Conservation (phyloP, 306 rosid genomes). For the Vigna angularis region DNA sequence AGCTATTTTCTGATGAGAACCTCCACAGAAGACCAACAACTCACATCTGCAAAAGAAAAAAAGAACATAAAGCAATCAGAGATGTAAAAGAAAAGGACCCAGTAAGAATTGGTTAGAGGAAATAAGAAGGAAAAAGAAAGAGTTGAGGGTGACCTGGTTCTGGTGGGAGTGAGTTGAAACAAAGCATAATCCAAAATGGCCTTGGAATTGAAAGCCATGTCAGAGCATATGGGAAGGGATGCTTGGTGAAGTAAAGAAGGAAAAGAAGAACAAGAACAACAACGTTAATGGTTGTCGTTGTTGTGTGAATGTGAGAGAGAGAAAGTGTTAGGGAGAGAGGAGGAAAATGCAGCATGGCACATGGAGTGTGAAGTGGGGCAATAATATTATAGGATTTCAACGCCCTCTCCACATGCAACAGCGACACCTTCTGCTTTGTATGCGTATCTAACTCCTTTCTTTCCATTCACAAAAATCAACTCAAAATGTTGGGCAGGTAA, state of each 20-base stretch:
- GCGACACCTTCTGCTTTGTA: conserved; percentile 37
- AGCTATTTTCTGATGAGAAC: conserved; percentile 60
- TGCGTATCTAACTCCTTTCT: conserved; percentile 22
- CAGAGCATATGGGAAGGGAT: conserved; percentile 40
- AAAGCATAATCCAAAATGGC: conserved; percentile 58
- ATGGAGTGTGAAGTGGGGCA: conserved; percentile 51
- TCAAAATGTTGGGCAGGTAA: not conserved
- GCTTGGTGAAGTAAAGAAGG: conserved; percentile 7
- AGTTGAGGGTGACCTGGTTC: conserved; percentile 48
- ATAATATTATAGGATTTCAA: conserved; percentile 43
- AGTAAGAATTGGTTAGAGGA: not conserved
- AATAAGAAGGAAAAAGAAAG: not conserved
- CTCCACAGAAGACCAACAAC: conserved; percentile 60
- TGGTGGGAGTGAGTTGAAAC: conserved; percentile 69
- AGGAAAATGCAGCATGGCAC: conserved; percentile 52
- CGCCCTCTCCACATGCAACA: conserved; percentile 48
- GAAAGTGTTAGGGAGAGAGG: conserved; percentile 29
- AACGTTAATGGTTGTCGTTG: conserved; percentile 6
- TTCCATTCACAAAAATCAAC: too few species aligned
- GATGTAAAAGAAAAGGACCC: not conserved
- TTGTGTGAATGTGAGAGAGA: conserved; percentile 33
- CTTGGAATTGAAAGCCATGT: conserved; percentile 58
- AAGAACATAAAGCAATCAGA: not conserved
- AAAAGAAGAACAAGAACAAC: not conserved
- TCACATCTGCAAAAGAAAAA: conserved; percentile 53